These are phyloP conservation scores for Hemileia vastatrix DNA, from an alignment of 1,284 basidiomycete genomes.

Conservation along the genomic window DNA sequence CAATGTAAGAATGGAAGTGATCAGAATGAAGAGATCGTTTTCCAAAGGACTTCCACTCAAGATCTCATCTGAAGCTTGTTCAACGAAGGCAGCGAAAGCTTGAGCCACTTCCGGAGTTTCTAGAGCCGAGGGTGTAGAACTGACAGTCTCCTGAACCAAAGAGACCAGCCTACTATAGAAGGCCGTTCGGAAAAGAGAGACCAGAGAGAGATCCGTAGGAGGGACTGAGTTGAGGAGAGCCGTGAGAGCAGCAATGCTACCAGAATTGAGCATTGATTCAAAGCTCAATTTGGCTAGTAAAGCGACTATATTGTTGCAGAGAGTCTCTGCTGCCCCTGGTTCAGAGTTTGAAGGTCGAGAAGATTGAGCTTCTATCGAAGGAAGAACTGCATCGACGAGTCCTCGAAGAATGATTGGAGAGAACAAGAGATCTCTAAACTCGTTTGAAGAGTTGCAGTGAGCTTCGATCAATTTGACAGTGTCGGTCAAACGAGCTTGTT, in stretches of 20 bases:
- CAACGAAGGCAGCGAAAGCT: conserved; percentile 18
- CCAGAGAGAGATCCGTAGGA: conserved; percentile 28
- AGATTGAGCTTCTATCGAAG: conserved; percentile 15
- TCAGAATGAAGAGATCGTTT: conserved; percentile 20
- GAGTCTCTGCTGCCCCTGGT: background rate
- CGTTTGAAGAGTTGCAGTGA: conserved; percentile 23
- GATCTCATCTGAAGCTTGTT: conserved; percentile 29
- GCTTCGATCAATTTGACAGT: conserved; percentile 27
- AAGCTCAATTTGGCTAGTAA: conserved; percentile 28
- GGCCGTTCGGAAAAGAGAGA: conserved; percentile 24
- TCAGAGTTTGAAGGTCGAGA: background rate
- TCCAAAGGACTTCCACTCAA: conserved; percentile 24
- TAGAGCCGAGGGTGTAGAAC: background rate
- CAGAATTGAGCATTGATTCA: conserved; percentile 27
- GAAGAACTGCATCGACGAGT: conserved; percentile 31
- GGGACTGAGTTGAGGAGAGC: conserved; percentile 28
- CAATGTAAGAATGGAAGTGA: conserved; percentile 23
- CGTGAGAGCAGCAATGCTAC: conserved; percentile 26
- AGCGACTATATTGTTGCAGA: conserved; percentile 20
- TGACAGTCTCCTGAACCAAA: background rate
- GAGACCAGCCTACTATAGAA: conserved; percentile 22
- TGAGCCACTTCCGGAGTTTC: background rate
- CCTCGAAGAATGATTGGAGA: conserved; percentile 33
- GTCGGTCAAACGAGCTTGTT: conserved; percentile 26
- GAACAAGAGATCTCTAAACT: conserved; percentile 32